phyloP scores from a whole-genome alignment of 108 stramenopile genomes.

The Cyclotella choctawhatcheeana region DNA sequence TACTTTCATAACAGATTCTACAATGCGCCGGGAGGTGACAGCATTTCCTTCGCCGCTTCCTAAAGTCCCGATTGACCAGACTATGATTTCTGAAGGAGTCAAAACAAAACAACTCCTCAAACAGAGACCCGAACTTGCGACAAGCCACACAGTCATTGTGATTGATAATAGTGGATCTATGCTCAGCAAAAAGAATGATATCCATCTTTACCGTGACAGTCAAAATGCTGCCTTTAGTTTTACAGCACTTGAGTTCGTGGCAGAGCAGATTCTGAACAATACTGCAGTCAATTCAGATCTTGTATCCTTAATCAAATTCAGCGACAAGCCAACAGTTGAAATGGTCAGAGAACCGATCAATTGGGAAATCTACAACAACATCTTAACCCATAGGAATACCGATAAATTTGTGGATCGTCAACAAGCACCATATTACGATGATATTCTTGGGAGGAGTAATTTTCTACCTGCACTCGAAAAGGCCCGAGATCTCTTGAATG shows the following conservation, averaged over 20 bases:
- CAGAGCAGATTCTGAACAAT: slow-evolving; percentile 36
- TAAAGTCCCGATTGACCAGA: not conserved
- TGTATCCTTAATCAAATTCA: slow-evolving; percentile 39
- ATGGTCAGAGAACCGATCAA: slow-evolving; percentile 34
- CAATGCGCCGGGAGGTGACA: slow-evolving; percentile 37
- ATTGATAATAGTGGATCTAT: slow-evolving; percentile 48
- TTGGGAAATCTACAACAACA: slow-evolving; percentile 41
- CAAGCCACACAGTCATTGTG: slow-evolving; percentile 35
- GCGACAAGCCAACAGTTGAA: slow-evolving; percentile 18
- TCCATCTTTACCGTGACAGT: slow-evolving; percentile 43
- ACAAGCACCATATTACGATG: slow-evolving; percentile 10
- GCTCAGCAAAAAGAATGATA: slow-evolving; percentile 39
- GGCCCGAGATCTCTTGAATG: slow-evolving; percentile 16
- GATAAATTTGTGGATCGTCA: slow-evolving; percentile 19
- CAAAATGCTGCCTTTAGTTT: slow-evolving; percentile 44
- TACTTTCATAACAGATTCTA: slow-evolving; percentile 32
- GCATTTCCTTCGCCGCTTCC: slow-evolving; percentile 44
- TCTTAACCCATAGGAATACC: slow-evolving; percentile 23
- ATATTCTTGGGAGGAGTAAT: slow-evolving; percentile 27
- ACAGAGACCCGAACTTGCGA: slow-evolving; percentile 33
- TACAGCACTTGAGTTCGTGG: slow-evolving; percentile 43
- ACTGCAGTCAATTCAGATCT: slow-evolving; percentile 41
- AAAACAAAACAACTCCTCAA: slow-evolving; percentile 20
- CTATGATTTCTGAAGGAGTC: not conserved
- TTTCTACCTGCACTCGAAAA: slow-evolving; percentile 35